Conservation (phyloP, 768 basidiomycete species). For the Collybia sp. region DNA sequence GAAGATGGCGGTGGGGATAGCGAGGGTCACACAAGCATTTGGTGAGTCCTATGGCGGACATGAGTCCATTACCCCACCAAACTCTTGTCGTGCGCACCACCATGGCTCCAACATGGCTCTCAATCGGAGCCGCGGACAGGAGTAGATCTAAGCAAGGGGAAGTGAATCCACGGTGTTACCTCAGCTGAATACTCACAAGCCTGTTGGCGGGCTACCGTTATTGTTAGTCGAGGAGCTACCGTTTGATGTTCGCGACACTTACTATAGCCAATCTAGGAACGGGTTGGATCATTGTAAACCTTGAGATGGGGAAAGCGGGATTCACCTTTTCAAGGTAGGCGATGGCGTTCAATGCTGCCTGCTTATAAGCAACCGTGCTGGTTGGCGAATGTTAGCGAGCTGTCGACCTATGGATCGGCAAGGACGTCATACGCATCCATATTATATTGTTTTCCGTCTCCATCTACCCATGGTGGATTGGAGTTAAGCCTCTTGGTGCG, state of each 20-base stretch:
- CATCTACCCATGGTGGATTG: conserved; percentile 35
- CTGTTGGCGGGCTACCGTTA: conserved; percentile 61
- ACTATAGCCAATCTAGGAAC: conserved; percentile 71
- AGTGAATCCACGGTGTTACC: neutral
- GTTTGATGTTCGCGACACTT: conserved; percentile 17
- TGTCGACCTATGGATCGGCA: neutral
- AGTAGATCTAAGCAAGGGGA: conserved; percentile 40
- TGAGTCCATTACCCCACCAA: conserved; percentile 23
- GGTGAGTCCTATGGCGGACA: conserved; percentile 55
- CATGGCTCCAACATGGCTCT: conserved; percentile 60
- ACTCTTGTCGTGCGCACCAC: conserved; percentile 34
- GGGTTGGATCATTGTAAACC: neutral
- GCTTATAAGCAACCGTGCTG: conserved; percentile 75
- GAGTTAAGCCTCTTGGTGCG: neutral
- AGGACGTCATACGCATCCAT: conserved; percentile 60
- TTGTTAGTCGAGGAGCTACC: neutral
- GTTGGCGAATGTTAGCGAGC: neutral
- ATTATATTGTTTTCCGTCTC: conserved; percentile 69
- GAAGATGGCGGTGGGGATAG: conserved; percentile 74
- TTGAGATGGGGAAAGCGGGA: neutral
- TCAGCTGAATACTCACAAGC: conserved; percentile 42
- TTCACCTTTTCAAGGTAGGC: conserved; percentile 64
- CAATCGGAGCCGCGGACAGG: conserved; percentile 62
- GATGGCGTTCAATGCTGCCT: conserved; percentile 74
- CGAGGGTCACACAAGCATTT: conserved; percentile 74